Percentiles rank a stretch among this genome's conserved stretches.
phyloP scores from a whole-genome alignment of 2,329 filamentous ascomycete genomes.

The Exophiala oligosperma region DNA sequence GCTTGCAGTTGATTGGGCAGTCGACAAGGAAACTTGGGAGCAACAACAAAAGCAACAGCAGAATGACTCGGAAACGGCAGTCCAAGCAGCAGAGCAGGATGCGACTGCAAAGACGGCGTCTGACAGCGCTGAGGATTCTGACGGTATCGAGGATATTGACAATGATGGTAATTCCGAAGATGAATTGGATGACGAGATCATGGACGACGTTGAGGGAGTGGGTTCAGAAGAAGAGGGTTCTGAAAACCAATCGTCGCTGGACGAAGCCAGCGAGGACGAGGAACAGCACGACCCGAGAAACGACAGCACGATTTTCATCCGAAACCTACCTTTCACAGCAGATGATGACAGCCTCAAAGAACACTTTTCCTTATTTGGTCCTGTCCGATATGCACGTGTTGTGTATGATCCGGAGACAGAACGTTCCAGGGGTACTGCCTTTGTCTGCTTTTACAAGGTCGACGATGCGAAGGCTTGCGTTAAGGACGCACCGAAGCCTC shows the following conservation, averaged over 20 bases:
- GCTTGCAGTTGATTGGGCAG: slow-evolving; percentile 94
- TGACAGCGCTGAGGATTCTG: slow-evolving; percentile 23
- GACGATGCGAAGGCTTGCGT: slow-evolving; percentile 77
- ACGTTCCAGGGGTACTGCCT: slow-evolving; percentile 86
- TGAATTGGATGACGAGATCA: slow-evolving; percentile 45
- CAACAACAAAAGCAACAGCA: slow-evolving; percentile 48
- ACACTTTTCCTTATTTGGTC: slow-evolving; percentile 86
- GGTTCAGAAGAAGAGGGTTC: slow-evolving; percentile 46
- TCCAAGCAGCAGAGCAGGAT: slow-evolving; percentile 56
- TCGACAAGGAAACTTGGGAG: slow-evolving; percentile 86
- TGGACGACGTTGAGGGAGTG: slow-evolving; percentile 42
- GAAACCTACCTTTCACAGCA: slow-evolving; percentile 87
- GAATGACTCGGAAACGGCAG: slow-evolving; percentile 36
- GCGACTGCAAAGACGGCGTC: slow-evolving; percentile 44
- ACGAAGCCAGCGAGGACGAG: slow-evolving; percentile 44
- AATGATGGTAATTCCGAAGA: slow-evolving; percentile 42
- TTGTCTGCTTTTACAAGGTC: slow-evolving; percentile 84
- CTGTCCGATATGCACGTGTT: slow-evolving; percentile 85
- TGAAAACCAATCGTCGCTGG: slow-evolving; percentile 43
- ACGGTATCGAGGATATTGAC: slow-evolving; percentile 36
- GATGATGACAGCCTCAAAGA: slow-evolving; percentile 79
- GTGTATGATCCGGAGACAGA: slow-evolving; percentile 85
- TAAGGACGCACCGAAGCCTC: slow-evolving; percentile 65
- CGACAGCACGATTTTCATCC: slow-evolving; percentile 77
- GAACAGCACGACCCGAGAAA: slow-evolving; percentile 43